Conservation (phyloP, 441 rosid genomes). For the Oxalis stricta region DNA sequence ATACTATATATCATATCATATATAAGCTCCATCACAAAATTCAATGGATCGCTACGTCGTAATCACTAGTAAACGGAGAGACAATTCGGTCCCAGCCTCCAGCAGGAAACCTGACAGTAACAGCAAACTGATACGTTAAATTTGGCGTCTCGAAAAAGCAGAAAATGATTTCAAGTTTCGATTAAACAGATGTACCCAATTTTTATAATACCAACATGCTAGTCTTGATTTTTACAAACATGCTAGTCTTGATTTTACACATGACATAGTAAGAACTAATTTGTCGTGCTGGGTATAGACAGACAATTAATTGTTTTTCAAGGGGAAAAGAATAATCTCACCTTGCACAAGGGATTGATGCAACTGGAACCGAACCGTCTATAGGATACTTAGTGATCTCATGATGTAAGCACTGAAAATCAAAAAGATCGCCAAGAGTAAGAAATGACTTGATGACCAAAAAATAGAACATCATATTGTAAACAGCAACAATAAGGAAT, state of each 20-base stretch:
- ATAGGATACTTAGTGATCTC: constrained; percentile 39
- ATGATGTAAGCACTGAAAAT: constrained; percentile 70
- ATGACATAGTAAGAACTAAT: no score
- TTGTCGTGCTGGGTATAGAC: no score
- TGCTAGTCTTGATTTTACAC: no score
- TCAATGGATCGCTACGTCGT: constrained; percentile 20
- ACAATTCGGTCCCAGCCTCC: constrained; percentile 22
- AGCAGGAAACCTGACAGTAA: constrained; percentile 16
- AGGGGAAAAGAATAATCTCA: constrained; percentile 26
- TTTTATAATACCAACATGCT: no score
- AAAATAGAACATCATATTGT: not conserved
- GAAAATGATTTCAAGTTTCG: no score
- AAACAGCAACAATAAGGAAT: not conserved
- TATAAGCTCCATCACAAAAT: constrained; percentile 20
- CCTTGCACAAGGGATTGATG: constrained; percentile 20
- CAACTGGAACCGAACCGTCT: constrained; percentile 24
- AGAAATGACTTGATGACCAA: not conserved
- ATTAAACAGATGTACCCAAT: no score
- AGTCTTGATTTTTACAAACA: no score
- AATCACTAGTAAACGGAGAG: constrained; percentile 14
- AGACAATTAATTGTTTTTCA: no score
- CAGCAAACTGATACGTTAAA: not conserved
- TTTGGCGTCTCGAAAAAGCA: no score
- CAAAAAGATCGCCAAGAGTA: constrained; percentile 2
- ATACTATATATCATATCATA: constrained; percentile 6